These are phyloP conservation scores for Calonectria montana DNA, from an alignment of 2,329 filamentous ascomycete species.

Conservation along the genomic window DNA sequence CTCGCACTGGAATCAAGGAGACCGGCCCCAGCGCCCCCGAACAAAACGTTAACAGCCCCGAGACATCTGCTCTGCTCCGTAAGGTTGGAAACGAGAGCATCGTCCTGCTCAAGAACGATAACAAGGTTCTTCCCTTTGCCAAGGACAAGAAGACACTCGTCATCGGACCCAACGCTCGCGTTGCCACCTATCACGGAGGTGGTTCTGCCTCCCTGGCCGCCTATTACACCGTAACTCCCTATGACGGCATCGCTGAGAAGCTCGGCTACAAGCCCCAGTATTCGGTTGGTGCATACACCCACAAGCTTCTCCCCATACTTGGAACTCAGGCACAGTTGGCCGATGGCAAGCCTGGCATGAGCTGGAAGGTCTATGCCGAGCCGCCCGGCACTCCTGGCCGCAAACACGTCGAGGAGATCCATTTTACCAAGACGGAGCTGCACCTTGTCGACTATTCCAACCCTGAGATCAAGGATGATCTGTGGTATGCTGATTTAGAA, in stretches of 20 bases:
- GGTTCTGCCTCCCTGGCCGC: slow-evolving; percentile 70
- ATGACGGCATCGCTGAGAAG: slow-evolving; percentile 74
- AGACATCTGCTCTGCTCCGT: slow-evolving; percentile 73
- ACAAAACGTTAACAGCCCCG: slow-evolving; percentile 65
- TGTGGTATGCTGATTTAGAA: slow-evolving; percentile 72
- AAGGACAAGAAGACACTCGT: slow-evolving; percentile 71
- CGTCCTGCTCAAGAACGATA: slow-evolving; percentile 80
- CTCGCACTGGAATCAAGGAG: slow-evolving; percentile 65
- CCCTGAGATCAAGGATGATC: slow-evolving; percentile 59
- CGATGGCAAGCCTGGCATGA: slow-evolving; percentile 68
- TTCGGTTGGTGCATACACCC: slow-evolving; percentile 71
- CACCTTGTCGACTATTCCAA: slow-evolving; percentile 63
- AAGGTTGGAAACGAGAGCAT: slow-evolving; percentile 76
- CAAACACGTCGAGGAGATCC: slow-evolving; percentile 62
- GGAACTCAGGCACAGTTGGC: slow-evolving; percentile 62
- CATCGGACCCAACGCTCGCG: slow-evolving; percentile 68
- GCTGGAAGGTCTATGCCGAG: slow-evolving; percentile 72
- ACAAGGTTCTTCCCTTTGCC: slow-evolving; percentile 70
- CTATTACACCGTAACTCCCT: slow-evolving; percentile 78
- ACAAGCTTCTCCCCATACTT: slow-evolving; percentile 72
- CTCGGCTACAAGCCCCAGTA: slow-evolving; percentile 58
- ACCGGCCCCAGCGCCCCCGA: slow-evolving; percentile 67
- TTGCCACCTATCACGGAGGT: slow-evolving; percentile 70
- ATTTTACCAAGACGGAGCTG: slow-evolving; percentile 61
- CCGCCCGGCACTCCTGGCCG: slow-evolving; percentile 61